Evolutionary conservation across 2,329 filamentous ascomycete genomes (phyloP).

Genomic region (Phyllosticta citriasiana): DNA sequence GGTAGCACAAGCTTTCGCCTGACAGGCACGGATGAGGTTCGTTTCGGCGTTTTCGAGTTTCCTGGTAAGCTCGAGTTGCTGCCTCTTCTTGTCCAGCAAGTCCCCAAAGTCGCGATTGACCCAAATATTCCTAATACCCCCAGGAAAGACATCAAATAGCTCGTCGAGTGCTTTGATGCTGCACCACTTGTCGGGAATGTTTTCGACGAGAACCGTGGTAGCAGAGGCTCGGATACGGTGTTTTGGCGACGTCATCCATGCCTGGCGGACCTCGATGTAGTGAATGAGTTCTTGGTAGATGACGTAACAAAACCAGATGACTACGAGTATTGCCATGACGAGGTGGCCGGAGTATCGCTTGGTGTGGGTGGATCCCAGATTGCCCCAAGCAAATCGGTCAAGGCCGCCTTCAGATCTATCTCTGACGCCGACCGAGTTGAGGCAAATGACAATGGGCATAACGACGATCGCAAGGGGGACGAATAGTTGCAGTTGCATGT

Average conservation of each 20-base stretch:
- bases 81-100: conserved; percentile 72
- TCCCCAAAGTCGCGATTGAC: conserved; percentile 83
- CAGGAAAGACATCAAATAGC: conserved; percentile 91
- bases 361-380: conserved; percentile 56
- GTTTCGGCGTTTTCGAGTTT: conserved; percentile 75
- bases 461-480: conserved; percentile 69
- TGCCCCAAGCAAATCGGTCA: conserved; percentile 79
- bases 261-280: conserved; percentile 88
- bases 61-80: conserved; percentile 60
- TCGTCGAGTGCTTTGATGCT: conserved; percentile 69
- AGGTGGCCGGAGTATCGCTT: conserved; percentile 76
- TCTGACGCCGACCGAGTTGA: conserved; percentile 67
- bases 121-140: conserved; percentile 92
- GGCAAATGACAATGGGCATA: conserved; percentile 72
- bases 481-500: conserved; percentile 83
- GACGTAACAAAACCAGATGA: conserved; percentile 77
- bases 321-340: conserved; percentile 63
- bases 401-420: conserved; percentile 47
- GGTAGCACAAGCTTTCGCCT: conserved; percentile 20
- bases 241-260: conserved; percentile 88
- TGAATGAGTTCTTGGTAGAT: conserved; percentile 78
- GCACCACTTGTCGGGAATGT: conserved; percentile 86
- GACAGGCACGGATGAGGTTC: conserved; percentile 63
- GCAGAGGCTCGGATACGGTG: conserved; percentile 88
- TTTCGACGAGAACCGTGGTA: conserved; percentile 86